Base-by-base conservation (phyloP, 2,329 filamentous ascomycete species). In the Monosporascus sp. region DNA sequence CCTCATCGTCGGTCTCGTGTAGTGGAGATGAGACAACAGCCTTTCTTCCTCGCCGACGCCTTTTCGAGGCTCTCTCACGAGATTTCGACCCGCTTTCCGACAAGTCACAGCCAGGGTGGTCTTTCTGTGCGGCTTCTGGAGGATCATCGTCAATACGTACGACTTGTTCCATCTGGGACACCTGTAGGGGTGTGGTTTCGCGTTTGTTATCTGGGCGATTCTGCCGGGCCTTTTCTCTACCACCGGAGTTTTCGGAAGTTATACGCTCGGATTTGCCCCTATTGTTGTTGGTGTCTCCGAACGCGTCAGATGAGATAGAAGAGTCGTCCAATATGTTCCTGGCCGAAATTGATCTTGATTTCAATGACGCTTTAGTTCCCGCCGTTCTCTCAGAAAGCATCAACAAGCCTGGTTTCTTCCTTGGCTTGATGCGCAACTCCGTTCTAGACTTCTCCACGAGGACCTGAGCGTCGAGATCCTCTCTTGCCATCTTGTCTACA, bases 371-470 rank as follows among this genome's bases (percentile, higher is more conserved):
- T 18, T 36, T 41, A 14, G 39, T 34, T 8, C n/a, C 27, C 25
- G 55, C n/a, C 38, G 61, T 57, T 50, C 63, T 69, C 49, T 77
- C 72, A 1, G 73, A 68, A 5, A 78, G 50, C 65, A 80, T 69
- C 44, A 81, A 59, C 7, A 82, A 60, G 2, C 79, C 78, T 50
- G 77, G 71, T 54, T 73, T 76, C 54, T 74, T 73, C 52, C 73
- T 70, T 18, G 75, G 67, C 54, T 70, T 74, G 49, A 81, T 76
- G 7, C 73, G 72, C 37, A 81, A 64, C 55, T 77, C 74, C 18
- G 75, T 75, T 47, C 71, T 72, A 8, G 65, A 70, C 51, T 71
- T 60, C 17, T 57, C 52, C n/a, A 41, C 51, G 41, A 44, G 3
- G 27, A 52, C 48, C 34, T 47, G 39, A 42, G 31, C 46, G 45